Evolutionary conservation across 129 eudicot genomes (phyloP), one percentile per base, ranked within the genome.

Genomic region (Tagetes patula): DNA sequence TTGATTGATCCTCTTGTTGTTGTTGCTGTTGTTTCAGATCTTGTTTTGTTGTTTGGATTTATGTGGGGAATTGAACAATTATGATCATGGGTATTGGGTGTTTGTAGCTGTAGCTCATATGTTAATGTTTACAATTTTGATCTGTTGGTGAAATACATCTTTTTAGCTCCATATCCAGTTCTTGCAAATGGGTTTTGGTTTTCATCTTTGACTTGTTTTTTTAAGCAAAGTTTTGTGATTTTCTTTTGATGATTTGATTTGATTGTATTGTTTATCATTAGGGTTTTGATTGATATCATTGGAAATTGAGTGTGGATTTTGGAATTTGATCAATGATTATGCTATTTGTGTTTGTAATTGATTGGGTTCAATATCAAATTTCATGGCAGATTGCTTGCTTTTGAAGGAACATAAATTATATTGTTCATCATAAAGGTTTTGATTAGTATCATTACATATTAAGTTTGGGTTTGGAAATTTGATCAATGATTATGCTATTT

Each of bases 81-180:
- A 14, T 68, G 70, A 68, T 43, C 46, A 27, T 76, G 43, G 41
- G 34, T 66, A 0, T 67, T 42, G 48, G 45, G 30, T 67, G 8
- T 67, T 10, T 67, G 73, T 67, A 54, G 49, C 61, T 67, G 73
- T 67, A 54, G 49, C 70, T 73, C 36, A 61, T 61, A 48, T 65
- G 59, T 36, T 68, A 56, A 34, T 67, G 69, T 27, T 63, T 68
- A 6, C 59, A 47, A 39, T 76, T 56, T 56, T 34, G 50, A 55
- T 67, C 45, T 37, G 31, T 43, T 4, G 20, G 30, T 46, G 2
- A 45, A 33, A 40, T 14, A 41, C 14, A 20, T 20, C 27, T 20
- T 20, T 20, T 20, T 20, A 20, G 27, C 27, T 20, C 27, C 27
- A 20, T 20, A 20, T 20, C 27, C 65, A 55, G 14, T 54, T 49